Percentiles rank a stretch among this genome's conserved stretches.
These are phyloP conservation scores for Termitomyces sp. DNA, from an alignment of 768 basidiomycete genomes.

Conservation along the genomic window DNA sequence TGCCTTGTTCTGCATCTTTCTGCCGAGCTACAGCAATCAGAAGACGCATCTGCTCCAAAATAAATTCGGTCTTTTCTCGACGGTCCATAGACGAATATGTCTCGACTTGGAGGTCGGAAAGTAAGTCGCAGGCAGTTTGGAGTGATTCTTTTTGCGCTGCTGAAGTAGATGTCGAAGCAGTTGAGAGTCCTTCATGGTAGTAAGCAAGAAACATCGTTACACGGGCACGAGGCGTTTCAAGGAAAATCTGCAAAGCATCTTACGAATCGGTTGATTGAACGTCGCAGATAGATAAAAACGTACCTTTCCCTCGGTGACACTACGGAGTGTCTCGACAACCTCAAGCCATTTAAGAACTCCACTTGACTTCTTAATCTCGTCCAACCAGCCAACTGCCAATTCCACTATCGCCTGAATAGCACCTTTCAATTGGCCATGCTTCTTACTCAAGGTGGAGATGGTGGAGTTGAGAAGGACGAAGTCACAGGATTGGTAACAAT, in stretches of 20 bases:
- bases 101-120: conserved; percentile 95
- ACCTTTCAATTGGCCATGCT: conserved; percentile 93
- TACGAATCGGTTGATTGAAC: background rate
- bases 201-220: conserved; percentile 84
- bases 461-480: conserved; percentile 66
- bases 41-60: conserved; percentile 95
- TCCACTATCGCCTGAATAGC: conserved; percentile 92
- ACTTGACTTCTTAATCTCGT: conserved; percentile 61
- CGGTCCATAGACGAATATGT: conserved; percentile 99
- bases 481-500: conserved; percentile 69
- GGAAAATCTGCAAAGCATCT: conserved; percentile 68
- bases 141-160: conserved; percentile 59
- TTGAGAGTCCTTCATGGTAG: conserved; percentile 73
- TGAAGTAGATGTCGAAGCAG: conserved; percentile 35
- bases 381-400: conserved; percentile 74
- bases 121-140: conserved; percentile 83
- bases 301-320: conserved; percentile 96
- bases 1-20: conserved; percentile 66
- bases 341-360: conserved; percentile 80
- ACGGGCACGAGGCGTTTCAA: conserved; percentile 94
- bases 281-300: conserved; percentile 14
- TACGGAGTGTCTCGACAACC: conserved; percentile 81
- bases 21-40: conserved; percentile 69
- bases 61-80: conserved; percentile 96
- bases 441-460: conserved; percentile 75